Base-by-base conservation (phyloP, 768 basidiomycete species). In the Boletellus ananiceps region DNA sequence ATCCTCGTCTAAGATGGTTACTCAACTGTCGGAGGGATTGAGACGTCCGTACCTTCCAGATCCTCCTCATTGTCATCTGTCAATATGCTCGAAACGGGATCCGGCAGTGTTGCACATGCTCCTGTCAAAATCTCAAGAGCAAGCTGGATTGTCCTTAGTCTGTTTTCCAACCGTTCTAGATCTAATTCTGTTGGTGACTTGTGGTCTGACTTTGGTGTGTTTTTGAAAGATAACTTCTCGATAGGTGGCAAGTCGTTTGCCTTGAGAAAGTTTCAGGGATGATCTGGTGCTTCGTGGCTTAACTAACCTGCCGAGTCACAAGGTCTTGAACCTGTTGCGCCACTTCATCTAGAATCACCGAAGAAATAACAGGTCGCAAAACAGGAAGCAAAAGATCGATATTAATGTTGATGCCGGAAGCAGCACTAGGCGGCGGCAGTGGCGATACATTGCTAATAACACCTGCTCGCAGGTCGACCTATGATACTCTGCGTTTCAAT, bases 61-160 rank as follows among this genome's bases (percentile, higher is more conserved):
- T 60, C 66, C 31, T 54, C 66, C 5, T 66, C 69, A 35, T 57
- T 59, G 47, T 62, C 64, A 31, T 70, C 69, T 11, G 67, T 66
- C 15, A 64, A 63, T 0, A 60, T 55, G 25, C 63, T 67, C 38
- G 74, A 70, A 46, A 83, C 81, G 15, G 86, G 81, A 58, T 92
- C 90, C 5, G 90, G 90, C 35, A 96, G 69, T 6, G 84, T 89
- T 16, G 93, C 93, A 63, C 90, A 96, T n/a, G 79, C 73, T 27
- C 86, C 86, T 0, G 92, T 94, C 54, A 96, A 66, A 42, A 96
- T 82, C 69, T 97, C 93, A 23, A 96, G 73, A n/a, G 86, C 82
- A 29, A 93, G 76, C 55, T 88, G 86, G 11, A 90, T 76, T 1
- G 86, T 87, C 57, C 84, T 76, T 45, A 96, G 66, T 47, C 71